phyloP scores from a whole-genome alignment of 2,329 filamentous ascomycete genomes.

The Sclerotinia spermophila region DNA sequence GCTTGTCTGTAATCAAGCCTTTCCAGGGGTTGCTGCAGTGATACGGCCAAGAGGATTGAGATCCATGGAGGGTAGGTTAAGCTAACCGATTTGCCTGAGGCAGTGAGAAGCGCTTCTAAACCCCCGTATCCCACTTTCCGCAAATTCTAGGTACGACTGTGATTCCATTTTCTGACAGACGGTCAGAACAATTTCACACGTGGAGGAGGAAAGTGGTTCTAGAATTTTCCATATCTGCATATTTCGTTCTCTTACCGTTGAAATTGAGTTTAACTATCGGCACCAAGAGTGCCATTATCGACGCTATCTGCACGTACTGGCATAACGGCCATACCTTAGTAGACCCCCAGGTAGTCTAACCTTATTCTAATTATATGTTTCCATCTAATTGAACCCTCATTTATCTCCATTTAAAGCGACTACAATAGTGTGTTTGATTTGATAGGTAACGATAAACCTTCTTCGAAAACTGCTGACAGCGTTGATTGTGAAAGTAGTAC shows the following conservation, averaged over 20 bases:
- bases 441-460: not conserved
- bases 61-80: not conserved
- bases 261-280: not conserved
- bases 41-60: not conserved
- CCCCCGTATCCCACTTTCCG: not conserved
- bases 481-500: not conserved
- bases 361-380: not conserved
- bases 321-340: too few species aligned
- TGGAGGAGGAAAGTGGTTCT: not conserved
- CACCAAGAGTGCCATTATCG: not conserved
- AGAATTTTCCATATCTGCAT: not conserved
- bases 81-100: not conserved
- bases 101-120: not conserved
- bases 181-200: not conserved
- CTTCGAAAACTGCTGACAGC: not conserved
- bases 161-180: not conserved
- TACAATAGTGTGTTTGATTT: not conserved
- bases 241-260: not conserved
- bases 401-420: not conserved
- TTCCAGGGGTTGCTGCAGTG: not conserved
- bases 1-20: not conserved
- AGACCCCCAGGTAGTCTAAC: not conserved
- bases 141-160: not conserved
- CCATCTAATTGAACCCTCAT: not conserved
- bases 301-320: too few species aligned